Percentiles rank a stretch among this genome's conserved stretches.
phyloP scores from a whole-genome alignment of 345 rosid genomes.

The Aquilaria sinensis region DNA sequence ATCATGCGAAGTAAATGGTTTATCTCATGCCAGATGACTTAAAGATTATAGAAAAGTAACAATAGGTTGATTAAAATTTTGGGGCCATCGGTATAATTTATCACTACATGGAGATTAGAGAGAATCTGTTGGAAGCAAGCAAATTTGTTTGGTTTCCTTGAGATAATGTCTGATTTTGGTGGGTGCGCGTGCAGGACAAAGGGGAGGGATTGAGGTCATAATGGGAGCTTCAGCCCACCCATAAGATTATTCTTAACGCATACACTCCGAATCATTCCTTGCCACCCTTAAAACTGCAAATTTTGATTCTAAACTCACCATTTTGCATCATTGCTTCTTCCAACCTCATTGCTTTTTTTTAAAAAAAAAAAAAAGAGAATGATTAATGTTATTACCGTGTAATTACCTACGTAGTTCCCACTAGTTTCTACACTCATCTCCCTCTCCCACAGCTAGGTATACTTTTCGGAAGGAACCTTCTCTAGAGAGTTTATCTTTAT shows the following conservation, averaged over 20 bases:
- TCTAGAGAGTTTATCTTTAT: constrained; percentile 8
- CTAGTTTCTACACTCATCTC: background rate
- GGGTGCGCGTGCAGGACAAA: constrained; percentile 66
- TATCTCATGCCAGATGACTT: no score
- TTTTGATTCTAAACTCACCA: constrained; percentile 29
- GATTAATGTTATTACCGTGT: no score
- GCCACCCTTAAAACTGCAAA: constrained; percentile 12
- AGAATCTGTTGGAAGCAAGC: background rate
- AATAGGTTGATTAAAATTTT: no score
- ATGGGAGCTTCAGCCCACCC: constrained; percentile 31
- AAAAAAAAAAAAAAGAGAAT: no score
- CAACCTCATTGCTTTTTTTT: no score
- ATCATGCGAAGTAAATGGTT: no score
- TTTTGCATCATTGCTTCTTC: constrained; percentile 26
- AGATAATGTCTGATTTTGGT: constrained; percentile 37
- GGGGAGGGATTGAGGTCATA: constrained; percentile 61
- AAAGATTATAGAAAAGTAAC: no score
- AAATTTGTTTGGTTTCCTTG: constrained; percentile 6
- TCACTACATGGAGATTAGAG: background rate
- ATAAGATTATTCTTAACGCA: constrained; percentile 24
- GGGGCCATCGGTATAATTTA: no score
- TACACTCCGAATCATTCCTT: constrained; percentile 19
- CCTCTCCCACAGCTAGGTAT: background rate
- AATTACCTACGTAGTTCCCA: no score
- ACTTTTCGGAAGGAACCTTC: background rate